phyloP scores from a whole-genome alignment of 495 filamentous ascomycete genomes.

The Penicillium ochrochloron region DNA sequence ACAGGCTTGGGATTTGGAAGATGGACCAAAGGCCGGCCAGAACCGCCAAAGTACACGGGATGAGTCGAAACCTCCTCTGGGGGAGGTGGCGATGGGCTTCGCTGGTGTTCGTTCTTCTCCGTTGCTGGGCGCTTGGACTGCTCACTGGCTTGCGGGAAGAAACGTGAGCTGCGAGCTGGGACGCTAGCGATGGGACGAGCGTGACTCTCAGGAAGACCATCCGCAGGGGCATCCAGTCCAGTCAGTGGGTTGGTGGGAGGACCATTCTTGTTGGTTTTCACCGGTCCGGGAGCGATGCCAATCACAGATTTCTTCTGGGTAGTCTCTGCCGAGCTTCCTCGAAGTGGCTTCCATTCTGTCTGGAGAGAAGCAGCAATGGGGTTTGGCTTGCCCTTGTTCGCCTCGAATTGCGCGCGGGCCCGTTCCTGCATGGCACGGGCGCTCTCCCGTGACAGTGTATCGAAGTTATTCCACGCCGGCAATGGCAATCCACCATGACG shows the following conservation, averaged over 20 bases:
- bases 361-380: slow-evolving; percentile 46
- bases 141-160: slow-evolving; percentile 65
- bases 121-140: slow-evolving; percentile 41
- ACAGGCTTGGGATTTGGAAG: slow-evolving; percentile 70
- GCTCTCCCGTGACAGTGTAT: slow-evolving; percentile 43
- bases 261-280: slow-evolving; percentile 31
- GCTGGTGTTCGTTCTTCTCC: slow-evolving; percentile 38
- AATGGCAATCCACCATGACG: slow-evolving; percentile 26
- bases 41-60: slow-evolving; percentile 71
- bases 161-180: slow-evolving; percentile 63
- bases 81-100: slow-evolving; percentile 68
- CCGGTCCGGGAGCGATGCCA: slow-evolving; percentile 32
- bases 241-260: slow-evolving; percentile 40
- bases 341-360: slow-evolving; percentile 66
- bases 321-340: slow-evolving; percentile 32
- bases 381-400: slow-evolving; percentile 40
- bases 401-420: slow-evolving; percentile 41
- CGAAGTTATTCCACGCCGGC: slow-evolving; percentile 54
- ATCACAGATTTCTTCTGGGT: slow-evolving; percentile 48
- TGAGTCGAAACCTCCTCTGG: slow-evolving; percentile 69
- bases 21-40: slow-evolving; percentile 66
- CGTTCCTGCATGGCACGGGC: slow-evolving; percentile 49
- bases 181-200: slow-evolving; percentile 44
- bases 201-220: slow-evolving; percentile 41
- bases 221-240: slow-evolving; percentile 42